Evolutionary conservation across 371 early-diverging fungal species (phyloP).

Genomic region (Globomyces sp.): DNA sequence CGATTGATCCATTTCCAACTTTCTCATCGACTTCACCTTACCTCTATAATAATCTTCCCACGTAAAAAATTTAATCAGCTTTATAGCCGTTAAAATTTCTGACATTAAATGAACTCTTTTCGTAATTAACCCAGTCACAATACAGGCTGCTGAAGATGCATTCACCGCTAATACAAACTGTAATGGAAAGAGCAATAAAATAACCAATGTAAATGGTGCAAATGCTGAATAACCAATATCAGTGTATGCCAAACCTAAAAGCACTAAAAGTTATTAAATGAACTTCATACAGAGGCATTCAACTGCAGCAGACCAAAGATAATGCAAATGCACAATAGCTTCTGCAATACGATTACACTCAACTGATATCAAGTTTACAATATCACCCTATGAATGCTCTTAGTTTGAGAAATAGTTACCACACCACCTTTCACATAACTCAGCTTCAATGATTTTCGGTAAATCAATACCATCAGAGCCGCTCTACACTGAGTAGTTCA

Average conservation of each 20-base stretch:
- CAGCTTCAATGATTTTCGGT: slow-evolving; percentile 61
- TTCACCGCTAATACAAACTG: slow-evolving; percentile 53
- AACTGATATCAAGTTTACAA: slow-evolving; percentile 42
- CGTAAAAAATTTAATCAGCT: slow-evolving; percentile 66
- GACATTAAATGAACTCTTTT: slow-evolving; percentile 63
- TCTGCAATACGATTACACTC: slow-evolving; percentile 61
- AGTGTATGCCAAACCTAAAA: slow-evolving; percentile 43
- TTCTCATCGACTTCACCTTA: slow-evolving; percentile 41
- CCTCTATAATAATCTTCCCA: slow-evolving; percentile 51
- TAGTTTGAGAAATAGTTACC: neutral
- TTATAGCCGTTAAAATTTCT: slow-evolving; percentile 66
- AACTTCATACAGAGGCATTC: slow-evolving; percentile 53
- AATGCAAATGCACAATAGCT: slow-evolving; percentile 63
- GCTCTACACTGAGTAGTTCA: slow-evolving; percentile 39
- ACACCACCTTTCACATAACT: slow-evolving; percentile 52
- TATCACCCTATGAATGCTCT: slow-evolving; percentile 19
- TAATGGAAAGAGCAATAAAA: slow-evolving; percentile 57
- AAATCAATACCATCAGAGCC: slow-evolving; percentile 60
- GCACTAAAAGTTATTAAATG: slow-evolving; percentile 44
- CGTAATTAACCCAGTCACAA: slow-evolving; percentile 35
- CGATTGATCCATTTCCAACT: slow-evolving; percentile 49
- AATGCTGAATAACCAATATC: slow-evolving; percentile 54
- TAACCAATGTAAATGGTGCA: slow-evolving; percentile 49
- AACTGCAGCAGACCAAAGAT: slow-evolving; percentile 65
- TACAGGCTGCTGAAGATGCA: slow-evolving; percentile 26